phyloP scores from a whole-genome alignment of 2,329 filamentous ascomycete genomes.

The Sphaerulina musiva region DNA sequence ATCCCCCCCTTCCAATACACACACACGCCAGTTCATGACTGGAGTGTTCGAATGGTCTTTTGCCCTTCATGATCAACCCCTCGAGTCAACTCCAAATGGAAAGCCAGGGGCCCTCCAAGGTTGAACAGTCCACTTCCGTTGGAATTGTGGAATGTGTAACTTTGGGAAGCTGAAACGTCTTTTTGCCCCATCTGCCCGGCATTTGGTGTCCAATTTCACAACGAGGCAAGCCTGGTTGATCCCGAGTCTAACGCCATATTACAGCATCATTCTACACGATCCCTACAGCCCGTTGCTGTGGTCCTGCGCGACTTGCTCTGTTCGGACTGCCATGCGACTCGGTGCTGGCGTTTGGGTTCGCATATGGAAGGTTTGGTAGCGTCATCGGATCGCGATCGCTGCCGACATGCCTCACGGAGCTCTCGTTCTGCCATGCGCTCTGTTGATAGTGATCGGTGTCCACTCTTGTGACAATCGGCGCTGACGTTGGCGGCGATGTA shows the following conservation, averaged over 20 bases:
- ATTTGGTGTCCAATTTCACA: background rate
- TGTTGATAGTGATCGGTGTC: constrained; percentile 76
- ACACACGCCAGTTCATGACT: background rate
- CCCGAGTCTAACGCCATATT: background rate
- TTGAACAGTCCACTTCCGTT: too few species aligned
- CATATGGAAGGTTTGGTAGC: constrained; percentile 27
- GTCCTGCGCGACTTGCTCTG: constrained; percentile 18
- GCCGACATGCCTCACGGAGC: constrained; percentile 68
- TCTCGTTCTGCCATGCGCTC: constrained; percentile 70
- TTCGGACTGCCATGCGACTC: constrained; percentile 31
- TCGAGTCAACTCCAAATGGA: background rate
- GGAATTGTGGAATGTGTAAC: too few species aligned
- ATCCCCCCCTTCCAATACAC: background rate
- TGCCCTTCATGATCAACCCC: background rate
- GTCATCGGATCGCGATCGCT: constrained; percentile 27
- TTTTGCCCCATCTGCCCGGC: too few species aligned
- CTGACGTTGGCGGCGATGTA: constrained; percentile 43
- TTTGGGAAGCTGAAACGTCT: too few species aligned
- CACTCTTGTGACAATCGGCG: constrained; percentile 59
- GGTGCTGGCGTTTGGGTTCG: constrained; percentile 25
- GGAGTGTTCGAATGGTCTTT: background rate
- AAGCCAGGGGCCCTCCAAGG: background rate
- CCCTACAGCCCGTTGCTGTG: constrained; percentile 2
- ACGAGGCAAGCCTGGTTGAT: background rate
- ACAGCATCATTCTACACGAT: constrained; percentile 2